Base-by-base conservation (phyloP, 2,329 filamentous ascomycete genomes). In the Aureobasidium subglaciale region DNA sequence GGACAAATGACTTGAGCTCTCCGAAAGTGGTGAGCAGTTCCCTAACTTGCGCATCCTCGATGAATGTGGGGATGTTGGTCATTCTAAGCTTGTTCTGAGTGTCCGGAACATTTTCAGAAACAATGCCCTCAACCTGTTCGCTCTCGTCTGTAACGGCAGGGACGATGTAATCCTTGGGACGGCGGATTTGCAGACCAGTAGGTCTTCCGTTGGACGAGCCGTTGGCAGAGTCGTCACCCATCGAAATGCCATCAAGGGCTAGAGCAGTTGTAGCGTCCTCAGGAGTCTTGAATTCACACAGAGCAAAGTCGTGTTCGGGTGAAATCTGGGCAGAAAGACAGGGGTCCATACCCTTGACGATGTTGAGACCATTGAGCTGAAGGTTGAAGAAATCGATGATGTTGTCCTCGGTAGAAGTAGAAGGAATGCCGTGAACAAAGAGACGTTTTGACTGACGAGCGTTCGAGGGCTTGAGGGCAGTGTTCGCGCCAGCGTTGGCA, bases 111-210 rank as follows among this genome's bases (percentile, higher is more conserved):
- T 88, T 75, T 60, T 80, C 87, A 2, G 90, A 88, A 34, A 96
- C 79, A 1, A 88, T 82, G 5, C 88, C 88, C 34, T 86, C 84
- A 65, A 91, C 84, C 64, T 86, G 86, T 37, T 85, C 80, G 41
- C 82, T 79, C 24, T 90, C 86, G 45, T 91, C 87, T 1, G 82
- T 81, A 30, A 87, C 78, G 13, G 87, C 85, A 9, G 92, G 92
- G 53, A 95, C 90, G 63, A 97, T 96, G 71, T 97, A 99, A 70
- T 99, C 93, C 74, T 95, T 96, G 38, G 95, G 95, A 42, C 93
- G 83, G 60, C 85, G 84, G 63, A 97, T 90, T 32, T 84, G 79
- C 35, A 97, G 77, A 6, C 87, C 86, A 43, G 73, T 68, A 1
- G 69, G 63, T 50, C 73, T 75, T 27, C 78, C 81, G 52, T 83